Base-by-base conservation (phyloP, 2,329 filamentous ascomycete genomes). In the Sporothrix euskadiensis region DNA sequence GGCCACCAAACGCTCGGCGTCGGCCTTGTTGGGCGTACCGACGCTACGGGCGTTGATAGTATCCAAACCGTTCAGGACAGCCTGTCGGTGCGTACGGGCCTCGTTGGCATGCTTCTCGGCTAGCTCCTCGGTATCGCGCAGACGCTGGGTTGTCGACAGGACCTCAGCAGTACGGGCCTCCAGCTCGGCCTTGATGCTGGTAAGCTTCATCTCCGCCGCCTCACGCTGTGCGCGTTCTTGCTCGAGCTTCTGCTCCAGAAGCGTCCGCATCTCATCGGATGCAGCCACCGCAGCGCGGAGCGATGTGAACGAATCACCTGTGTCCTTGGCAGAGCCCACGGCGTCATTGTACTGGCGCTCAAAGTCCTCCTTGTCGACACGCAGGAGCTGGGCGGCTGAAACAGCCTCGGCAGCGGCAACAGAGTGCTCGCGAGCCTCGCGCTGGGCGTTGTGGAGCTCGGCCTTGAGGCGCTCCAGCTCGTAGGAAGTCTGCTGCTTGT, bases 81-180 rank as follows among this genome's bases (percentile, higher is more conserved):
- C 94, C 77, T 92, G 86, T 32, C 93, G 92, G 79, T 98, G 95
- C 19, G 92, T 92, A 73, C 91, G 88, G 6, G 96, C 95, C 83
- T 99, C 97, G 77, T 90, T 89, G 5, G 94, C 93, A 81, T 97
- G 91, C 77, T 91, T 94, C 78, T 97, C 92, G 1, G 93, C 92
- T 61, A 98, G 83, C 79, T 97, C 94, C 82, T 99, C 94, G 0
- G 93, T 90, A 81, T 98, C 94, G 56, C 88, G 90, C 68, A 99
- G 83, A 69, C 92, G 90, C 77, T 94, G 90, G 1, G 88, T 91
- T 0, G 90, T 87, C 26, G 87, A 88, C 61, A 94, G 93, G 3
- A 98, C 85, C 79, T 99, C 95, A 0, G 89, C 86, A 10, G 89
- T 91, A 47, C 90, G 89, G 70, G 92, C 88, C 79, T 98, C 96